These are phyloP conservation scores for Vachellia pachyceras DNA, from an alignment of 306 rosid species.

Conservation along the genomic window DNA sequence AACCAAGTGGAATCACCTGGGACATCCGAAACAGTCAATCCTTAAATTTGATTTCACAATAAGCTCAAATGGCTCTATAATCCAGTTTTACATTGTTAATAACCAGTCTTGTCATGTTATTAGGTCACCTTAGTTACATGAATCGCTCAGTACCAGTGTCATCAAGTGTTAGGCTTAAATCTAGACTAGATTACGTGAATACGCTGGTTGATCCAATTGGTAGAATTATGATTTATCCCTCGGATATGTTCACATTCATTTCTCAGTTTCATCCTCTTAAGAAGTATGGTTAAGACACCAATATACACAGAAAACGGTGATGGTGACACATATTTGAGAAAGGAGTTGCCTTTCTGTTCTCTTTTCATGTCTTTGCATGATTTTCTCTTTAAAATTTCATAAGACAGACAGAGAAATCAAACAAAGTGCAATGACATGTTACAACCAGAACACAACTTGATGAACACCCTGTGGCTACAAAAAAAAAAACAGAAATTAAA, in stretches of 20 bases:
- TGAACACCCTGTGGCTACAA: not conserved
- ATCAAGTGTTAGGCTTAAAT: too few relatives aligned
- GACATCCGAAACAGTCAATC: not conserved
- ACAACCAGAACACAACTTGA: slow-evolving; percentile 14
- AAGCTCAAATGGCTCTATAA: not conserved
- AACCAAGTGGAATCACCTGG: not conserved
- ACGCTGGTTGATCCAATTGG: not conserved
- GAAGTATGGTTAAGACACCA: not conserved
- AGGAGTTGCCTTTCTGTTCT: not conserved
- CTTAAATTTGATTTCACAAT: not conserved
- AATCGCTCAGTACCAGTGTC: not conserved
- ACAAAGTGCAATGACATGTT: not conserved
- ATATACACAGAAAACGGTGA: not conserved
- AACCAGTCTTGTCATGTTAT: too few relatives aligned
- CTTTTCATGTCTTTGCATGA: slow-evolving; percentile 10
- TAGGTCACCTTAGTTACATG: too few relatives aligned
- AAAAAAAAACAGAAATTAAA: not conserved
- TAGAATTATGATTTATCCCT: not conserved
- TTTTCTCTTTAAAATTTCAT: not conserved
- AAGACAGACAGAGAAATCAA: not conserved
- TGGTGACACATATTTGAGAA: not conserved
- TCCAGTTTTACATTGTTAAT: too few relatives aligned
- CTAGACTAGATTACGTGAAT: not conserved
- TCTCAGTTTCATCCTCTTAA: not conserved
- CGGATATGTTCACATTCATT: not conserved